Percentiles rank a stretch among this genome's conserved stretches.
phyloP scores from a whole-genome alignment of 805 yeast species.

The Barnettozyma botsteinii region DNA sequence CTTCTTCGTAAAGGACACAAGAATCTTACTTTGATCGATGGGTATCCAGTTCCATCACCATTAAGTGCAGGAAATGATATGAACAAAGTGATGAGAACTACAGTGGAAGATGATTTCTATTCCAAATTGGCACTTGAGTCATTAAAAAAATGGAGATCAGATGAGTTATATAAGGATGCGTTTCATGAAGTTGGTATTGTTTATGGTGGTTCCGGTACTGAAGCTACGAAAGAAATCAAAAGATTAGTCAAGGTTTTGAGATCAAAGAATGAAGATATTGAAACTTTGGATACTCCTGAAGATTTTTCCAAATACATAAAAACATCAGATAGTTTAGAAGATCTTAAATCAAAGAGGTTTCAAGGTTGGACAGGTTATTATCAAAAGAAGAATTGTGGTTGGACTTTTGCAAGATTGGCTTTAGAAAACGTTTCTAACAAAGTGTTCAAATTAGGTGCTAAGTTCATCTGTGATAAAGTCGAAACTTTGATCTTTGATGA shows the following conservation, averaged over 20 bases:
- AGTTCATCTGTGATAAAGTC: conserved; percentile 17
- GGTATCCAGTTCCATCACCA: conserved; percentile 32
- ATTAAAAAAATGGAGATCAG: conserved; percentile 28
- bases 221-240: conserved; percentile 4
- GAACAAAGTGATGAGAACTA: conserved; percentile 33
- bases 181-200: conserved; percentile 33
- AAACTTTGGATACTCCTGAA: conserved; percentile 7
- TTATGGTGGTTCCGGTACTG: conserved; percentile 18
- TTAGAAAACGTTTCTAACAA: conserved; percentile 26
- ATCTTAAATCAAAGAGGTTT: conserved; percentile 8
- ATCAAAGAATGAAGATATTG: conserved; percentile 6
- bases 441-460: conserved; percentile 29
- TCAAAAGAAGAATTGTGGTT: conserved; percentile 31
- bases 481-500: conserved; percentile 16
- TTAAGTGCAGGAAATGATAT: conserved; percentile 37
- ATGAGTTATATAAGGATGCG: conserved; percentile 26
- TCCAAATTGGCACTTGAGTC: conserved; percentile 31
- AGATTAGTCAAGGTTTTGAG: conserved; percentile 3
- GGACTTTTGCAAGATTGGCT: conserved; percentile 33
- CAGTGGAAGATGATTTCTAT: conserved; percentile 20
- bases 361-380: conserved; percentile 30
- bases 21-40: conserved; percentile 29
- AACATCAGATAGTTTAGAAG: not conserved
- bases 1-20: conserved; percentile 30
- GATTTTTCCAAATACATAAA: conserved; percentile 7